Base-by-base conservation (phyloP, 176 grass and related monocot genomes). In the Oryza glaberrima region DNA sequence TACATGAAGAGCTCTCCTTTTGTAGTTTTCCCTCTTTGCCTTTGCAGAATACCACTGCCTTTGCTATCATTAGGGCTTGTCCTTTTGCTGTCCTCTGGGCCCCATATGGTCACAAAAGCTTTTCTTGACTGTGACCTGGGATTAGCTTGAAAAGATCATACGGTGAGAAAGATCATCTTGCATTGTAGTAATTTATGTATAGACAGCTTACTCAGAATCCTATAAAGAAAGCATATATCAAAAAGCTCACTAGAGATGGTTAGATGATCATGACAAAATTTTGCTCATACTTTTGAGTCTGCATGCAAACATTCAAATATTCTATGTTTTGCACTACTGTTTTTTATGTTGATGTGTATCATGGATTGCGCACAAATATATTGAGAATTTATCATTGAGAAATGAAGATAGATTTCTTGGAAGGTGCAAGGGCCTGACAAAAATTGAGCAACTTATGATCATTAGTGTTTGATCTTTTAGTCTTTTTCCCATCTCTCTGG, bases 1-100 rank as follows among this genome's bases (percentile, higher is more conserved):
- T 65, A 79, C 69, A 78, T 25, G 81, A 60, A 88, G 93, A 88
- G 93, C 93, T 78, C 90, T 88, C 76, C 93, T 96, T 93, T 96
- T 91, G 77, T 91, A 78, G 86, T 87, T 20, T 20, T 17, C 19
- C 9, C 25, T 56, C 73, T 76, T 56, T 76, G 61, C 85, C 78
- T 87, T 88, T 70, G 86, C 83, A 90, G 84, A 61, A 79, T 64
- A 77, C 88, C 85, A 70, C 78, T 87, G 61, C 77, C 88, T 93
- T 91, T 90, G 81, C 35, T 44, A 93, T 96, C 85, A 96, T 96
- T 87, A 87, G 80, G 65, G 61, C 38, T 90, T 88, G 88, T 91
- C 88, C 86, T 79, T 82, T 81, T 86, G 84, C 83, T 77, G 77
- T 88, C 90, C 89, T 88, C 79, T 74, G 88, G 85, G 74, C 74